A percentile compares a stretch with the other conserved stretches of the same genome.
These are phyloP conservation scores for Earliella scabrosa DNA, from an alignment of 1,284 basidiomycete species.

Conservation along the genomic window DNA sequence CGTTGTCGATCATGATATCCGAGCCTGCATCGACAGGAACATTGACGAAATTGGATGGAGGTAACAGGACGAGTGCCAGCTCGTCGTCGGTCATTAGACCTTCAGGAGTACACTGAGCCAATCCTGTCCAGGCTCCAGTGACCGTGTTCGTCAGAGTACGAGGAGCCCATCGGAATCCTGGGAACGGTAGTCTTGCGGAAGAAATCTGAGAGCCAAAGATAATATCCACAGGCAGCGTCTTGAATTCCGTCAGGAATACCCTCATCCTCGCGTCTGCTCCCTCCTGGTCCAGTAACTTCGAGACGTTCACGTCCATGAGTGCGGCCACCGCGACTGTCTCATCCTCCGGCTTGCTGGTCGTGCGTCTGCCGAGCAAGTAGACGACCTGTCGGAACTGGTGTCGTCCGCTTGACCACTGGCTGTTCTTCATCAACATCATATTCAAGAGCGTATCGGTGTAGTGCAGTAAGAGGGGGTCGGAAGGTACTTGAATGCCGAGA, in stretches of 20 bases:
- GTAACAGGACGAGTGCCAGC: not conserved
- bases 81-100: not conserved
- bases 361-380: slow-evolving; percentile 1
- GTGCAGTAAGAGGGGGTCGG: not conserved
- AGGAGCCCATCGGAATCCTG: not conserved
- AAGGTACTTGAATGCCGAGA: not conserved
- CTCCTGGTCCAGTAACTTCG: not conserved
- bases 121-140: not conserved
- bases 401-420: not conserved
- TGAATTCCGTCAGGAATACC: not conserved
- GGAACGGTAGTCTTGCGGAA: not conserved
- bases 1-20: no score
- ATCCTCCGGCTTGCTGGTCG: no score
- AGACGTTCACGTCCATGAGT: slow-evolving; percentile 6
- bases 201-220: not conserved
- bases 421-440: not conserved
- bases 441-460: not conserved
- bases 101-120: not conserved
- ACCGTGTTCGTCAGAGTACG: not conserved
- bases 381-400: not conserved
- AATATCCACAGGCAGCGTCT: not conserved
- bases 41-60: no score
- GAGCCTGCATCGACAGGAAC: no score
- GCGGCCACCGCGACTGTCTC: slow-evolving; percentile 10
- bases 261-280: not conserved